Evolutionary conservation across 2,329 filamentous ascomycete genomes (phyloP).

Genomic region (Penicillium sp.): DNA sequence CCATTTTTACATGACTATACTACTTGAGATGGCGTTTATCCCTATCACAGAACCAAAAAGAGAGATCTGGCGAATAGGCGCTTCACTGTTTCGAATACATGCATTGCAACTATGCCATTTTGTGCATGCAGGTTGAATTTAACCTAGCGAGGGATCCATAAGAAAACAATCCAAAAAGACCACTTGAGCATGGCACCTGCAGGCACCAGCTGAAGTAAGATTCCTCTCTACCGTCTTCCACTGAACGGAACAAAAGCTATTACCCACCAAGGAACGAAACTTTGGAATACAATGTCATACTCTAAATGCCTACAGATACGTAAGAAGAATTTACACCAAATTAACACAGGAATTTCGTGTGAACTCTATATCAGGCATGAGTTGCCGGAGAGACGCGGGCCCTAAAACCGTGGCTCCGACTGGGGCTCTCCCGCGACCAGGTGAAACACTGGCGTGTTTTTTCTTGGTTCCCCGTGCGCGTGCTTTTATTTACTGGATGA

Average conservation of each 20-base stretch:
- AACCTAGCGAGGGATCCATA: background rate
- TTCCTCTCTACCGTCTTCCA: background rate
- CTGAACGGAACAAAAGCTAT: background rate
- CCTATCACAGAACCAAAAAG: background rate
- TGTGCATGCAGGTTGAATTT: background rate
- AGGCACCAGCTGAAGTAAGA: background rate
- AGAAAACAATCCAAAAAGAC: background rate
- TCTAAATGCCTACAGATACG: background rate
- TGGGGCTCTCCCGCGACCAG: slow-evolving; percentile 9
- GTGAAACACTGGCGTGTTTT: slow-evolving; percentile 30
- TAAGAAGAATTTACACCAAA: background rate
- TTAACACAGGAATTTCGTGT: background rate
- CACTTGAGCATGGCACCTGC: background rate
- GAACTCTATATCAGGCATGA: slow-evolving; percentile 6
- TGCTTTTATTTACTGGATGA: slow-evolving; percentile 5
- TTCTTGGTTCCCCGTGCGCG: slow-evolving; percentile 11
- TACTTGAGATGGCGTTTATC: background rate
- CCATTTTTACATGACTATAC: slow-evolving; percentile 8
- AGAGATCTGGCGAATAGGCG: background rate
- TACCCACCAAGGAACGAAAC: background rate
- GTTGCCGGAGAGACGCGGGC: slow-evolving; percentile 27
- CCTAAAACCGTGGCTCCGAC: slow-evolving; percentile 1
- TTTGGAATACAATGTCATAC: background rate
- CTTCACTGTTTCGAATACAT: background rate
- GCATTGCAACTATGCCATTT: background rate